Base-by-base conservation (phyloP, 176 grass and related monocot genomes). In the Oryza meridionalis region DNA sequence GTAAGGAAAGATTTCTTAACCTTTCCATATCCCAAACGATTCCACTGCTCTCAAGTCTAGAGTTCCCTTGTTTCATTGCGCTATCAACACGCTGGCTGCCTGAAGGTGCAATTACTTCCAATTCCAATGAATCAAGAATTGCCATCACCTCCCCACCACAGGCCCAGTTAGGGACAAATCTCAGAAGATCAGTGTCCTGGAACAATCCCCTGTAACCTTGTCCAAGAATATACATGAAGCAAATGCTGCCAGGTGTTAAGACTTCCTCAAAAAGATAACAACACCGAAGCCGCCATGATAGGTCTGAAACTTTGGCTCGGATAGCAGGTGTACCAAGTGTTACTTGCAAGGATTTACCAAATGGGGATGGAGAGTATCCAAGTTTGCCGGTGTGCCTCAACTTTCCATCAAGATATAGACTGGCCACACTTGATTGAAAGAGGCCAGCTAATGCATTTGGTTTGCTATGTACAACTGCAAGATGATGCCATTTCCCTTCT, bases 191-290 rank as follows among this genome's bases (percentile, higher is more conserved):
- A 70, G 78, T 92, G 73, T 99, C 97, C 87, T 99, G 97, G 82
- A 99, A 99, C 70, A 99, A 66, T 25, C 97, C 97, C 15, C 91
- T 74, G 71, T 99, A 99, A 14, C 93, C 97, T 88, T 88, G 93
- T 83, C 97, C 97, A 86, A 99, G 91, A 90, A 99, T 90, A 80
- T 92, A 95, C 97, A 99, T 99, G 73, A 96, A 96, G 87, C 90
- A 99, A 87, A 99, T 94, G 64, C 89, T 90, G 22, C 93, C 93
- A 59, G 91, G 89, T 72, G 97, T 94, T 67, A 99, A 75, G 69
- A 96, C 97, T 82, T 99, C 97, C 84, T 99, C 97, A 61, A 99
- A 96, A 43, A 99, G 87, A 88, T 96, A 96, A 92, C 91, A 99
- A 64, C 89, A 99, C 65, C 97, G 91, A 53, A 99, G 89, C 44